Base-by-base conservation (phyloP, 768 basidiomycete species). In the Clathrus columnatus region DNA sequence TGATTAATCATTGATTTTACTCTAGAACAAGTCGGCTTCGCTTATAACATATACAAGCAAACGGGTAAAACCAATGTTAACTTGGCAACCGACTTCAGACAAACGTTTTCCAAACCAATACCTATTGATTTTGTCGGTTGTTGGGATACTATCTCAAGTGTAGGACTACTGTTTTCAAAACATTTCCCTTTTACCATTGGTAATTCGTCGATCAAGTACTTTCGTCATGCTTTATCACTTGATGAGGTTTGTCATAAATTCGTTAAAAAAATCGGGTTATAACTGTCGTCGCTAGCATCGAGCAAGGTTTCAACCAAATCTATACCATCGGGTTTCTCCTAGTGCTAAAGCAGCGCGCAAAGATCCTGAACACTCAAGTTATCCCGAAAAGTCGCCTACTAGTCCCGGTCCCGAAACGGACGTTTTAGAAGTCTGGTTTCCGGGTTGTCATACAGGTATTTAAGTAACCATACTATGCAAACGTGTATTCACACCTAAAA, bases 121-220 rank as follows among this genome's bases (percentile, higher is more conserved):
- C 69, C 74, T 18, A 74, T 91, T 17, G 84, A 89, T 11, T 91
- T 91, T 52, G 67, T 92, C 48, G 89, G 89, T 0, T 82, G 87
- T 47, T 91, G 87, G 88, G 88, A 91, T 56, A 91, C 88, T 0
- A 87, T 91, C 2, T 73, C 83, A 6, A 85, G 85, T 51, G 87
- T 87, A 20, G 89, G 89, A 0, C 61, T 85, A 0, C 54, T 91
- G n/a, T 69, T 73, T 68, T 70, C 75, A 2, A 73, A 77, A 7
- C 75, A 72, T 1, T 69, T 91, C 26, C 89, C 89, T 0, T 91
- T 88, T 60, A 81, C 83, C 0, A 72, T 72, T 46, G 73, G 76
- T n/a, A 85, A 88, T 62, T 72, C 68, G 20, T 73, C 75, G 10
- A 83, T 91, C 64, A 81, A 75, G 69, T 77, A 75, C 3, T 89